Base-by-base conservation (phyloP, 75 land plant genomes). In the Pinus tabuliformis region DNA sequence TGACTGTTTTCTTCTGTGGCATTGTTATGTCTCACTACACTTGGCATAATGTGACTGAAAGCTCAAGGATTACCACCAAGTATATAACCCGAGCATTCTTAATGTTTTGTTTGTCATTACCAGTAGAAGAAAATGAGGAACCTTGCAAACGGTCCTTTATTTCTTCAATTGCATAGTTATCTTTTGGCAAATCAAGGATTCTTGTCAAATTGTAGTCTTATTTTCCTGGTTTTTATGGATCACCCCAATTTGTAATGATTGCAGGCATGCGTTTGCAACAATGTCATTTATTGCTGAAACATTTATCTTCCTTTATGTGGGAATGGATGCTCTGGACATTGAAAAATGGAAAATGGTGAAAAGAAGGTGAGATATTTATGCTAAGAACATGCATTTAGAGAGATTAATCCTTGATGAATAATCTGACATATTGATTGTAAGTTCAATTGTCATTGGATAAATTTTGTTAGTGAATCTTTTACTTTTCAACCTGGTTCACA, bases 21-120 rank as follows among this genome's bases (percentile, higher is more conserved):
- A 94, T 94, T 75, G 95, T 94, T 26, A 94, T 94, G 97, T 94
- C 97, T 14, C 97, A 94, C 76, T 94, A 94, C 77, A 90, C 97
- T 60, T 94, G 97, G 97, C 95, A 92, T 76, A 92, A 92, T 87
- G 93, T 91, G 76, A 92, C 95, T 28, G 85, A 90, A 70, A 81
- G 76, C 57, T 92, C 97, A 73, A 85, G 86, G 77, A 79, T 90
- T 59, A 92, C 97, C 13, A 90, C 93, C 45, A 89, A 80, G 91
- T 89, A 84, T 68, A 78, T 74, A 45, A 52, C 6, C 5, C 11
- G n/a, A 30, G 17, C 22, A 16, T 45, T 74, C 42, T 70, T 1
- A 20, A 28, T 18, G 9, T 20, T 54, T 68, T 58, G 39, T 33
- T 49, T 39, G 21, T 68, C 49, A 20, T 68, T 68, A 68, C n/a